Evolutionary conservation across 2,329 filamentous ascomycete genomes (phyloP).

Genomic region (Cytospora chrysosperma): DNA sequence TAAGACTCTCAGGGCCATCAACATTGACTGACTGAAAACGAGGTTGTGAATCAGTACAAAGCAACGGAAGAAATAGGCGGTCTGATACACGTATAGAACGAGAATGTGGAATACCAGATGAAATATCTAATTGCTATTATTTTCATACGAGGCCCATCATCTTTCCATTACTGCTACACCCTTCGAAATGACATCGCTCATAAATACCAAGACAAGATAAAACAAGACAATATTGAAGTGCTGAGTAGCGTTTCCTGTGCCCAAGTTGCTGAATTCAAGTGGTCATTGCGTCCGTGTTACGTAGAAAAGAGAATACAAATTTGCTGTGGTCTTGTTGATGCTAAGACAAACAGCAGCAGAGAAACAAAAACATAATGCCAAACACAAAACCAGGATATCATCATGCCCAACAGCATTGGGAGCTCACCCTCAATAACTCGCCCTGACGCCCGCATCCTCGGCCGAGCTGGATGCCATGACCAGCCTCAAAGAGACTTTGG

Average conservation of each 20-base stretch:
- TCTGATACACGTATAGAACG: too few relatives aligned
- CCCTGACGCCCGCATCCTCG: neutral
- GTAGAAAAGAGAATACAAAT: neutral
- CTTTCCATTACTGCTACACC: neutral
- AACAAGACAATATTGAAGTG: too few relatives aligned
- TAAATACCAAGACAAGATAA: neutral
- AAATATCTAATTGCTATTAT: slow-evolving; percentile 21
- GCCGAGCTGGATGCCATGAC: neutral
- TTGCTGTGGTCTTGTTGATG: neutral
- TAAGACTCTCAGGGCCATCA: too few relatives aligned
- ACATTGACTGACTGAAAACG: too few relatives aligned
- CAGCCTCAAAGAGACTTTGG: neutral
- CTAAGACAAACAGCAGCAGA: neutral
- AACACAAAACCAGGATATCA: slow-evolving; percentile 16
- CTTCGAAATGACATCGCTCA: neutral
- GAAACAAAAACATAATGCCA: neutral
- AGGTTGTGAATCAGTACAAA: neutral
- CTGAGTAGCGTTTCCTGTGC: neutral
- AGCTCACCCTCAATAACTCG: neutral
- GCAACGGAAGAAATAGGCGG: neutral
- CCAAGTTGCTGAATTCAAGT: neutral
- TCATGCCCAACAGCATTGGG: neutral
- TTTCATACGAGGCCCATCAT: neutral
- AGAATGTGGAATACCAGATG: neutral
- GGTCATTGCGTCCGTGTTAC: neutral